These are phyloP conservation scores for Cerrena zonata DNA, from an alignment of 1,284 basidiomycete genomes.

Conservation along the genomic window DNA sequence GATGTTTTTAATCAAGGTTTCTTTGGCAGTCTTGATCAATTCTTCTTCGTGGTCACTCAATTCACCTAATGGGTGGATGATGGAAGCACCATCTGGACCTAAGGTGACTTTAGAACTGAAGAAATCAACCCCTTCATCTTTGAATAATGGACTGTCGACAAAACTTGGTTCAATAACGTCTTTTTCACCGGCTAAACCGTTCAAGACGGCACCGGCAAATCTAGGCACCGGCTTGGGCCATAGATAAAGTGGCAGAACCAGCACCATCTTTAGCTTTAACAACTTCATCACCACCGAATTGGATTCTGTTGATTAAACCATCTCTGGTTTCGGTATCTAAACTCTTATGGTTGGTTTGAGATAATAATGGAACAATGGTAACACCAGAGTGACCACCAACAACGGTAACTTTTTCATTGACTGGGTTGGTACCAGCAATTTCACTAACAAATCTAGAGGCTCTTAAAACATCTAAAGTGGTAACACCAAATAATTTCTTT, in stretches of 20 bases:
- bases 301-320: slow-evolving; percentile 77
- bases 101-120: too few species aligned
- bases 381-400: slow-evolving; percentile 95
- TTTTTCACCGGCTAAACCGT: slow-evolving; percentile 84
- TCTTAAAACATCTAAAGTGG: slow-evolving; percentile 95
- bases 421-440: slow-evolving; percentile 62
- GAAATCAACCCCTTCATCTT: too few species aligned
- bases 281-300: too few species aligned
- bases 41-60: too few species aligned
- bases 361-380: slow-evolving; percentile 48
- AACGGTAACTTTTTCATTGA: slow-evolving; percentile 79
- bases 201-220: slow-evolving; percentile 77
- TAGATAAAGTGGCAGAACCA: slow-evolving; percentile 71
- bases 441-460: slow-evolving; percentile 92
- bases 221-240: slow-evolving; percentile 74
- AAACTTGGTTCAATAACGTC: slow-evolving; percentile 82
- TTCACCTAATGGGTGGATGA: too few species aligned
- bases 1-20: too few species aligned
- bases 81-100: too few species aligned
- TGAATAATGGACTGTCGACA: too few species aligned
- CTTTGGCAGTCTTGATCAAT: too few species aligned
- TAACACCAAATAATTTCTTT: slow-evolving; percentile 93
- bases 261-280: slow-evolving; percentile 77
- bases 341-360: background rate
- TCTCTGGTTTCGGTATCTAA: slow-evolving; percentile 66